These are phyloP conservation scores for Claviceps africana DNA, from an alignment of 2,329 filamentous ascomycete species.

Conservation along the genomic window DNA sequence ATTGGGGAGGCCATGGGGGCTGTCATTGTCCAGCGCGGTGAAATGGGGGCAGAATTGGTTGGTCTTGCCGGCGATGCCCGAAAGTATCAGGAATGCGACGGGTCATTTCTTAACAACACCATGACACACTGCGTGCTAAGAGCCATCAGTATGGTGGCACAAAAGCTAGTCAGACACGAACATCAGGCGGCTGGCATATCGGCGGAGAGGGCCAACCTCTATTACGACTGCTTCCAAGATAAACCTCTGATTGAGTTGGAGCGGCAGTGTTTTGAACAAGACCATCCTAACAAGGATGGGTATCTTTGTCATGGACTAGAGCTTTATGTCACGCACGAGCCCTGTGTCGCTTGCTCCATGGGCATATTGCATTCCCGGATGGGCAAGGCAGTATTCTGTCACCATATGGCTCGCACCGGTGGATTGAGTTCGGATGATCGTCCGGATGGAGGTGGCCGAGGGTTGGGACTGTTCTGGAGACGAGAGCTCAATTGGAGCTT, in stretches of 20 bases:
- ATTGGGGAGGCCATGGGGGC: conserved; percentile 60
- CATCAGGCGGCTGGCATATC: conserved; percentile 25
- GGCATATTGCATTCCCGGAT: conserved; percentile 89
- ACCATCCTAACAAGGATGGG: conserved; percentile 57
- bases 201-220: conserved; percentile 26
- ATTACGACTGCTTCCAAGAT: conserved; percentile 53
- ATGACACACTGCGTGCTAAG: conserved; percentile 68
- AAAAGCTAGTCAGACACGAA: conserved; percentile 46
- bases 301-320: conserved; percentile 92
- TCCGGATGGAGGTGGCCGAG: conserved; percentile 39
- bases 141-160: conserved; percentile 70
- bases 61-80: conserved; percentile 66
- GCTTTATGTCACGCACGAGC: conserved; percentile 89
- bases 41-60: conserved; percentile 41
- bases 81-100: conserved; percentile 41
- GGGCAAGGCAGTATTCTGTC: conserved; percentile 67
- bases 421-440: conserved; percentile 68
- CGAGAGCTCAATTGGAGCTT: conserved; percentile 78
- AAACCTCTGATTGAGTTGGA: conserved; percentile 56
- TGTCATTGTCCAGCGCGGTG: conserved; percentile 55
- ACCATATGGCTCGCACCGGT: conserved; percentile 67
- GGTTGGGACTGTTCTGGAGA: conserved; percentile 57
- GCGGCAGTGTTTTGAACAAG: conserved; percentile 43
- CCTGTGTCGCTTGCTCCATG: conserved; percentile 95
- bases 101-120: conserved; percentile 47